Base-by-base conservation (phyloP, 805 yeast species). In the Ogataea sp. region DNA sequence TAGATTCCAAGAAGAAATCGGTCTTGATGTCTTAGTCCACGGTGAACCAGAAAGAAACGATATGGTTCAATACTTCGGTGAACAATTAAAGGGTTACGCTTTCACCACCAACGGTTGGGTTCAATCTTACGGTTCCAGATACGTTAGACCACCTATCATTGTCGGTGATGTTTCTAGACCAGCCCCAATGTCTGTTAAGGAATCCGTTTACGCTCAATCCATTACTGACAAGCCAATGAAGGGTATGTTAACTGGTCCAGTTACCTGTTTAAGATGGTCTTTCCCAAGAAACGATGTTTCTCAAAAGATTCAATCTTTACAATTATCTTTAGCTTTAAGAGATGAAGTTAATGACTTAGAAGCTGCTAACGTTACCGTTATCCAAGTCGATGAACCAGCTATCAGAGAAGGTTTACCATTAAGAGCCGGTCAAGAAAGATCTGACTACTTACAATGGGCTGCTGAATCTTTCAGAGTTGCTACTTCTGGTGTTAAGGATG, bases 11-110 rank as follows among this genome's bases (percentile, higher is more conserved):
- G 98, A 93, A 75, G 96, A 93, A 68, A 80, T 90, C 62, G 99
- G 95, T 56, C 80, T 93, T 59, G 99, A 93, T 65, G 97, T 93
- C 58, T 76, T 90, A 57, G 99, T 93, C 53, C 98, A 93, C 73
- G 99, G 99, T 77, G 99, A 93, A 78, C 98, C 99, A 70, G 98
- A 93, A 81, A 85, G 99, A 81, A 93, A 93, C 76, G 99, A 93
- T 76, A 93, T 93, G 99, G 98, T 93, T 61, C 98, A 93, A 78
- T 93, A 90, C 83, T 93, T 93, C 54, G 99, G 98, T 78, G 98
- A 93, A 77, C 88, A 87, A 77, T 77, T 93, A 67, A 83, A 85
- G 64, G 99, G 99, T 71, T 93, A 84, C 67, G 96, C 95, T 56
- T 93, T 93, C 81, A 93, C 98, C 71, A 75, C 84, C 56, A 87